Conservation (phyloP, 768 basidiomycete species). For the Russula emetica region DNA sequence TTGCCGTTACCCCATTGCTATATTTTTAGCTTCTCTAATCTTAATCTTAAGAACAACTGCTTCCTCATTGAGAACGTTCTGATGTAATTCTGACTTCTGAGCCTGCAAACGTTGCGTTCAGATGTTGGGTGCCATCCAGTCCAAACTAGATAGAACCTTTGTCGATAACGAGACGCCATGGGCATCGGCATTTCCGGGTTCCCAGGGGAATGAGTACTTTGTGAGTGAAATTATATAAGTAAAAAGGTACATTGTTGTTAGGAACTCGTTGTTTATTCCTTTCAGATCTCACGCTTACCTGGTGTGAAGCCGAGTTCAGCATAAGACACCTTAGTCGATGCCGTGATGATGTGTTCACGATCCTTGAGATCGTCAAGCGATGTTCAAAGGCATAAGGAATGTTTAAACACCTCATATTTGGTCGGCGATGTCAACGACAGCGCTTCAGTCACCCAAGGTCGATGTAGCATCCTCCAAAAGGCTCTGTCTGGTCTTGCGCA, state of each 20-base stretch:
- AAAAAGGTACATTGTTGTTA: too few relatives aligned
- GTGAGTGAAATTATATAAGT: not conserved
- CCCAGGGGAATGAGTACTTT: not conserved
- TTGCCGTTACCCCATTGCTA: not conserved
- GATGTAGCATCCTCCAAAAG: slow-evolving; percentile 39
- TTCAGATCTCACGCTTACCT: too few relatives aligned
- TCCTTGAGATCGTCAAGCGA: too few relatives aligned
- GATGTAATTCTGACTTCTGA: not conserved
- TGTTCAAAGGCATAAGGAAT: slow-evolving; percentile 53
- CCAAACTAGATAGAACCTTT: not conserved
- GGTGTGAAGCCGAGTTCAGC: too few relatives aligned
- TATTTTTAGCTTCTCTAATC: not conserved
- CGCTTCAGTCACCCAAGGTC: slow-evolving; percentile 56
- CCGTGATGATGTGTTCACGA: too few relatives aligned
- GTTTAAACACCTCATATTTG: slow-evolving; percentile 68
- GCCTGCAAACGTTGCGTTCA: not conserved
- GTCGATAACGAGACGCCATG: not conserved
- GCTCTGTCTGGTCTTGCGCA: slow-evolving; percentile 25
- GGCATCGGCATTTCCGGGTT: not conserved
- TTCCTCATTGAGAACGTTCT: not conserved
- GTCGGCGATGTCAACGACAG: slow-evolving; percentile 64
- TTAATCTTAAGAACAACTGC: not conserved
- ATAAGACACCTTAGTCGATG: too few relatives aligned
- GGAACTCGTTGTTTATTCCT: too few relatives aligned
- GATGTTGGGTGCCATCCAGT: not conserved